Evolutionary conservation across 208 protist species (phyloP).

Genomic region (Trypanosoma mega): DNA sequence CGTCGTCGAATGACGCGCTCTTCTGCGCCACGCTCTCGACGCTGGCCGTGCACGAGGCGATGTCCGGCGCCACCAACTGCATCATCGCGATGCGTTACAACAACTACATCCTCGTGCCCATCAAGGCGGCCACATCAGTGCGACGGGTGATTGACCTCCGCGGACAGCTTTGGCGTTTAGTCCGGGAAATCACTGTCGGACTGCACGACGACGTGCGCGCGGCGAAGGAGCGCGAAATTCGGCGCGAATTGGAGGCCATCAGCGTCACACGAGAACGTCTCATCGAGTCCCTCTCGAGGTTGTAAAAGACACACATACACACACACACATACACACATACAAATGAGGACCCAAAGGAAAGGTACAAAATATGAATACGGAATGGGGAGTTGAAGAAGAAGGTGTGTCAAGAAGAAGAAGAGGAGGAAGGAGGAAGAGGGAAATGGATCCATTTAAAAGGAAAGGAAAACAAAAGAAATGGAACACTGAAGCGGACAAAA

Average conservation of each 20-base stretch:
- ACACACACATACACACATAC: constrained; percentile 7
- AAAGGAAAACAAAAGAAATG: too few relatives aligned
- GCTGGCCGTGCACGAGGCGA: constrained; percentile 90
- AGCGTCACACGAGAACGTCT: constrained; percentile 62
- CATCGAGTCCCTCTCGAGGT: constrained; percentile 56
- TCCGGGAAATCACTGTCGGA: constrained; percentile 87
- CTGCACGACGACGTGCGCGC: constrained; percentile 62
- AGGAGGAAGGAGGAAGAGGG: too few relatives aligned
- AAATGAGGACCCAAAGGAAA: constrained; percentile 14
- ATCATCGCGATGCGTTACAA: constrained; percentile 90
- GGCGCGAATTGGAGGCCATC: constrained; percentile 75
- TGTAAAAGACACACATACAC: constrained; percentile 30
- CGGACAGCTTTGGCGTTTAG: constrained; percentile 84
- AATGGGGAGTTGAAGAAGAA: too few relatives aligned
- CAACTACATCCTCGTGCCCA: constrained; percentile 90
- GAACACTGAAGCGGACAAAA: too few relatives aligned
- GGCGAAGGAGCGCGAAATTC: constrained; percentile 59
- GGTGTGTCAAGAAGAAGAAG: too few relatives aligned
- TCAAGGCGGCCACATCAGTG: constrained; percentile 84
- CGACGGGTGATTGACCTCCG: constrained; percentile 79
- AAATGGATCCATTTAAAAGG: too few relatives aligned
- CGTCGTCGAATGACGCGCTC: constrained; percentile 87
- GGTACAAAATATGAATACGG: too few relatives aligned
- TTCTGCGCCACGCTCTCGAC: constrained; percentile 86
- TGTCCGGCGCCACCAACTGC: constrained; percentile 85